Evolutionary conservation across 306 rosid species (phyloP), one percentile per base, ranked within the genome.

Genomic region (Prinsepia uniflora): DNA sequence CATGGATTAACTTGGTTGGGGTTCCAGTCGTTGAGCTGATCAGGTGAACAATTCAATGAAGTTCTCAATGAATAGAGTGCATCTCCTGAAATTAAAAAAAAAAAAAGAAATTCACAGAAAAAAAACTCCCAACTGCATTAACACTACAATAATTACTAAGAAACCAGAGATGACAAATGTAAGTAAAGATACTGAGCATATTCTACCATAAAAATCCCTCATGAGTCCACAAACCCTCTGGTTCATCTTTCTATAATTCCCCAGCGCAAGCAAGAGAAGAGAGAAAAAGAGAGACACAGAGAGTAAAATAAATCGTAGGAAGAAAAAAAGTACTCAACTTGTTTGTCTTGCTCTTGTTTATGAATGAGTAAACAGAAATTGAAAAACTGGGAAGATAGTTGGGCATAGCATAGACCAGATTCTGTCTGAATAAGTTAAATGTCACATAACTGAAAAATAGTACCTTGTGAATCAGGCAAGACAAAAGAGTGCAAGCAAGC

Each of bases 1-100:
- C 99, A 95, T 42, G 99, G 99, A 68, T 91, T 89, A 42, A 95
- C 99, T 91, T 84, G 95, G 83, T 89, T 84, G 58, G 55, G 80
- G 64, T 86, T 91, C 99, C 99, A 95, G 81, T 91, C 97, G 67
- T 62, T 73, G 79, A 95, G 99, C 80, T 87, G 92, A 75, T 40
- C 39, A 45, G 67, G 44, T 59, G 97, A 84, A 71, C 89, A 89
- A 81, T 86, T 87, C 83, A 95, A 69, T 9, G 93, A 80, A 10
- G 0, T 3, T 76, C 34, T 89, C 86, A 95, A 79, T 45, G 89
- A 83, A 86, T 0, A 79, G 46, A 95, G 87, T 11, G 96, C 99
- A 78, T 89, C 96, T 73, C 97, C 99, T 95, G 88, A 71, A 79
- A 71, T 24, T 24, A 24, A 72, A 78, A 19, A 61, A 46, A 30